Evolutionary conservation across 1,284 basidiomycete species (phyloP).

Genomic region (Ganoderma lucidum): DNA sequence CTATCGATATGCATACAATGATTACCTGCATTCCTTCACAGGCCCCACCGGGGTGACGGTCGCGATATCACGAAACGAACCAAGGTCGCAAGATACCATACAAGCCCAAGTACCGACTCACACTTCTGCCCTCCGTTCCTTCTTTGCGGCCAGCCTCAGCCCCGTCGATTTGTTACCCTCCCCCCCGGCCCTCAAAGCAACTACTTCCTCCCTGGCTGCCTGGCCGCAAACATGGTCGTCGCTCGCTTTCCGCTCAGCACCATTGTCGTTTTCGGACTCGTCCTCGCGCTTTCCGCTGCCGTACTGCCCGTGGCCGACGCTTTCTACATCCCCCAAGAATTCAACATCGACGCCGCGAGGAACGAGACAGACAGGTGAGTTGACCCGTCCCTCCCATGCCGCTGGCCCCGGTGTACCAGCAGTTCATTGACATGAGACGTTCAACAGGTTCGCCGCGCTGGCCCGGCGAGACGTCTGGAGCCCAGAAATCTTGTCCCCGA

Average conservation of each 20-base stretch:
- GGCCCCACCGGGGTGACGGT: neutral
- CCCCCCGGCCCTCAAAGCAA: neutral
- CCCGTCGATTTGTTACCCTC: conserved; percentile 3
- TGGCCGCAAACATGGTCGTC: conserved; percentile 10
- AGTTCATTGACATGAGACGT: no score
- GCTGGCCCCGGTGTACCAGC: conserved; percentile 28
- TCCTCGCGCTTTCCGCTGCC: conserved; percentile 17
- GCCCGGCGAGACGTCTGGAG: conserved; percentile 31
- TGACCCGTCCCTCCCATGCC: neutral
- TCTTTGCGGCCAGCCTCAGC: neutral
- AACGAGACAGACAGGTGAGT: conserved; percentile 1
- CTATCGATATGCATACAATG: neutral
- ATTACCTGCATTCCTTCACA: neutral
- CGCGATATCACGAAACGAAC: conserved; percentile 7
- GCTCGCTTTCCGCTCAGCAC: conserved; percentile 10
- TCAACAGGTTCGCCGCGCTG: neutral
- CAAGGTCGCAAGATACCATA: neutral
- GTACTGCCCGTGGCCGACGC: conserved; percentile 2
- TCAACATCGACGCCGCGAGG: conserved; percentile 20
- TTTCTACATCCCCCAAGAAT: conserved; percentile 30
- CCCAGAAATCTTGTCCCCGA: conserved; percentile 27
- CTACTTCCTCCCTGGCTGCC: conserved; percentile 5
- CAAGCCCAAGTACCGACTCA: neutral
- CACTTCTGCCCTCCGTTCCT: neutral
- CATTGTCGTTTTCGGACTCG: conserved; percentile 2